Evolutionary conservation across 768 basidiomycete genomes (phyloP).

Genomic region (Obba rivulosa): DNA sequence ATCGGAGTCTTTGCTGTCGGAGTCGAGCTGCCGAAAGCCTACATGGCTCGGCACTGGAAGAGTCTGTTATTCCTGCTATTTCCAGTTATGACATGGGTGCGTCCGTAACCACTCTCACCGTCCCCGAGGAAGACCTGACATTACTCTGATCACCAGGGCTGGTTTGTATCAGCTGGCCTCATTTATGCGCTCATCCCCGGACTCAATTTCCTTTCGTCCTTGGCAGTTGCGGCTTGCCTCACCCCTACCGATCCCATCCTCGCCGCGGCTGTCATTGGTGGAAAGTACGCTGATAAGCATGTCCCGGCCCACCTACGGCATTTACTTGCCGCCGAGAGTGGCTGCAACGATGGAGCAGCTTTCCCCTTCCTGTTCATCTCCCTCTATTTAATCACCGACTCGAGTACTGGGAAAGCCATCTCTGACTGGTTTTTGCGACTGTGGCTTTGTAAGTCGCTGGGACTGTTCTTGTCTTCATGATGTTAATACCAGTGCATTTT

Average conservation of each 20-base stretch:
- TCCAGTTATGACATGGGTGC: constrained; percentile 80
- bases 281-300: constrained; percentile 97
- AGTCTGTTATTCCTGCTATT: constrained; percentile 80
- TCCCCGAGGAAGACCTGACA: background rate
- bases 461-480: background rate
- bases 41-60: constrained; percentile 91
- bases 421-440: constrained; percentile 84
- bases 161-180: constrained; percentile 88
- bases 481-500: background rate
- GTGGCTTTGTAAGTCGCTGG: constrained; percentile 70
- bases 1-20: constrained; percentile 98
- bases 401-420: constrained; percentile 55
- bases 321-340: constrained; percentile 69
- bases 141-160: constrained; percentile 53
- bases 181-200: constrained; percentile 91
- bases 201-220: constrained; percentile 81
- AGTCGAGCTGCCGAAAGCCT: constrained; percentile 94
- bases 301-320: constrained; percentile 79
- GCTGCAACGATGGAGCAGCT: constrained; percentile 95
- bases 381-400: constrained; percentile 78
- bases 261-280: constrained; percentile 88
- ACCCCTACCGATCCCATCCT: constrained; percentile 95
- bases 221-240: constrained; percentile 88
- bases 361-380: constrained; percentile 92
- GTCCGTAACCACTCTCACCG: constrained; percentile 24